Base-by-base conservation (phyloP, 805 yeast species). In the Zygosaccharomyces rouxii region DNA sequence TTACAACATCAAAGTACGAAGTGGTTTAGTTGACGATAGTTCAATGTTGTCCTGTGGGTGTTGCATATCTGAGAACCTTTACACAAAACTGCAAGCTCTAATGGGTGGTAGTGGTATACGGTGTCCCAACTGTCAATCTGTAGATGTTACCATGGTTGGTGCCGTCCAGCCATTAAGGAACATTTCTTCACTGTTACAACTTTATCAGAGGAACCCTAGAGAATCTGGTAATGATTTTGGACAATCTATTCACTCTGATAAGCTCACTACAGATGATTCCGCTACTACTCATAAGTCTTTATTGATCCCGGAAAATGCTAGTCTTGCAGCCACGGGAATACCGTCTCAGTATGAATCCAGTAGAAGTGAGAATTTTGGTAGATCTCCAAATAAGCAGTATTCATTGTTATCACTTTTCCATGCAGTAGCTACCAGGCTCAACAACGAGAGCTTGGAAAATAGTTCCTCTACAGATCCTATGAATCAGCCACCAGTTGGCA, bases 111-210 rank as follows among this genome's bases (percentile, higher is more conserved):
- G 49, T 2, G n/a, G 40, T 1, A 51, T 58, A 13, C 45, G 46
- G 5, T 74, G 78, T 47, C 77, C 77, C 2, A 46, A 63, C 0
- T 74, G 78, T 51, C 55, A 53, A 3, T 41, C 47, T 7, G 46
- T 45, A 5, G 51, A 62, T 5, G 60, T 55, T 1, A 13, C 47
- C 1, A 16, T 66, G 10, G 45, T 72, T 13, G 64, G 63, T 1
- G 63, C 74, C 9, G 69, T 73, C 14, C 59, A 57, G 14, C 70
- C 68, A 11, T 50, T 73, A 33, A 50, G 72, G 30, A 58, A 62
- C 5, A 48, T 73, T 10, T 57, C 55, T 46, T 51, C 51, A 26
- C 63, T 60, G 37, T 31, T 63, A 22, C 50, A 55, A 13, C 55
- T 52, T 41, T 50, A n/a, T 5, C 33, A 35, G 19, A 31, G 30